Percentiles rank a stretch among this genome's conserved stretches.
These are phyloP conservation scores for Globisporangium nodosum DNA, from an alignment of 352 stramenopile genomes.

Conservation along the genomic window DNA sequence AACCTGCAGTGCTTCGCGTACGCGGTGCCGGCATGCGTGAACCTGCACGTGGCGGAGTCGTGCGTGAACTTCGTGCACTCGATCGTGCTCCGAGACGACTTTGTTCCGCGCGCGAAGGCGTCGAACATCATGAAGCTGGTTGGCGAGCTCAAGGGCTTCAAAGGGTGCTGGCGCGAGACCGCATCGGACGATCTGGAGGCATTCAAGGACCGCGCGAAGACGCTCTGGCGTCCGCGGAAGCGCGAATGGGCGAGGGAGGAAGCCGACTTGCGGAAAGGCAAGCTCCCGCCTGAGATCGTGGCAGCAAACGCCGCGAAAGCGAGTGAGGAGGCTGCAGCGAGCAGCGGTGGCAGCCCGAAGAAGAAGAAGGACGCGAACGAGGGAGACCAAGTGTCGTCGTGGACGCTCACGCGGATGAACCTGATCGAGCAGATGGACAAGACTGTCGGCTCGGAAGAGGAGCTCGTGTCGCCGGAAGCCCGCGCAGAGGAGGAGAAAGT, in stretches of 20 bases:
- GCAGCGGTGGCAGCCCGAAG: too few species aligned
- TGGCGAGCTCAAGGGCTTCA: conserved; percentile 72
- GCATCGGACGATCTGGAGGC: conserved; percentile 74
- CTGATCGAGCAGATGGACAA: conserved; percentile 76
- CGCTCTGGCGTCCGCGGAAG: conserved; percentile 75
- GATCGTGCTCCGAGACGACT: conserved; percentile 80
- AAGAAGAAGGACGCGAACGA: conserved; percentile 19
- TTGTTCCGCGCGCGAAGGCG: conserved; percentile 78
- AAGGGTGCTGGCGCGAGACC: conserved; percentile 73
- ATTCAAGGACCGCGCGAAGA: conserved; percentile 80
- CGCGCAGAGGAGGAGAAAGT: conserved; percentile 54
- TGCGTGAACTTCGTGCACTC: conserved; percentile 78
- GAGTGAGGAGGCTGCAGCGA: neutral
- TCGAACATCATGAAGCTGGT: conserved; percentile 80
- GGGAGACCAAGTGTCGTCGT: conserved; percentile 40
- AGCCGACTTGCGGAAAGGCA: conserved; percentile 49
- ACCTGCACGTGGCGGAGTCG: conserved; percentile 71
- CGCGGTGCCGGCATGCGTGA: conserved; percentile 76
- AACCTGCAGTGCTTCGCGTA: conserved; percentile 84
- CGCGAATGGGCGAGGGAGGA: conserved; percentile 73
- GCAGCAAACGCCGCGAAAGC: conserved; percentile 1
- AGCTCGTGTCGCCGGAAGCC: conserved; percentile 24
- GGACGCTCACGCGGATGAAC: conserved; percentile 70
- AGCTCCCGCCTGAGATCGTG: conserved; percentile 15
- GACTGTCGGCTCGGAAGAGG: conserved; percentile 20